Conservation (phyloP, 2,329 filamentous ascomycete species). For the Diaporthe nobilis region DNA sequence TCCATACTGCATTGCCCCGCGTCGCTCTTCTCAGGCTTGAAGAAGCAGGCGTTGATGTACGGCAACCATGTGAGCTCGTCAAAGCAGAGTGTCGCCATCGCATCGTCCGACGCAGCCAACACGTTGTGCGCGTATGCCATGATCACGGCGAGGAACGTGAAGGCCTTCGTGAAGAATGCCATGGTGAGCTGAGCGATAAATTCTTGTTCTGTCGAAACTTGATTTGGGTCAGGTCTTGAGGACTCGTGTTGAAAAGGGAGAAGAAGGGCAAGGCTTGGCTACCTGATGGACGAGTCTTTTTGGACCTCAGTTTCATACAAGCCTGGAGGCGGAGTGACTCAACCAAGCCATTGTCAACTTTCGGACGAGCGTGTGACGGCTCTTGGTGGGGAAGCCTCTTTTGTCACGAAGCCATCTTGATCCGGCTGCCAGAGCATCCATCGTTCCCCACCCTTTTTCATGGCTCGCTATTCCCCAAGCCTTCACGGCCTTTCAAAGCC, state of each 20-base stretch:
- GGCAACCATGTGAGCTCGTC: neutral
- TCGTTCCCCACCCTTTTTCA: fast-evolving
- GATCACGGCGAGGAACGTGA: neutral
- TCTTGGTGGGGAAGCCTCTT: neutral
- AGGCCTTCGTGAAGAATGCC: neutral
- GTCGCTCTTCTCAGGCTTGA: neutral
- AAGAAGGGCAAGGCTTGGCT: fast-evolving
- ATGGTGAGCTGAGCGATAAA: neutral
- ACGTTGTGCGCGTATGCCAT: neutral
- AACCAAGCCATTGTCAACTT: neutral
- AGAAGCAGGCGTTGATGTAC: neutral
- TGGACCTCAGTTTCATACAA: neutral
- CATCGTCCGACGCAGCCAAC: neutral
- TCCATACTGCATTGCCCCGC: neutral
- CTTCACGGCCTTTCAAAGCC: no score
- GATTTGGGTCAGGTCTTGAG: neutral
- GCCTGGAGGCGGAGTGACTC: neutral
- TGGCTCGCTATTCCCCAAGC: no score
- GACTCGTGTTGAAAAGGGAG: neutral
- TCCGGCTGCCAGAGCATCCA: neutral
- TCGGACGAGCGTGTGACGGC: neutral
- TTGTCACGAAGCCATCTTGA: neutral
- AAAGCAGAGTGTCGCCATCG: neutral
- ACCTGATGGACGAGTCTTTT: neutral
- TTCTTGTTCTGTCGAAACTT: no score